Base-by-base conservation (phyloP, 495 filamentous ascomycete genomes). In the Trichoderma parareesei region DNA sequence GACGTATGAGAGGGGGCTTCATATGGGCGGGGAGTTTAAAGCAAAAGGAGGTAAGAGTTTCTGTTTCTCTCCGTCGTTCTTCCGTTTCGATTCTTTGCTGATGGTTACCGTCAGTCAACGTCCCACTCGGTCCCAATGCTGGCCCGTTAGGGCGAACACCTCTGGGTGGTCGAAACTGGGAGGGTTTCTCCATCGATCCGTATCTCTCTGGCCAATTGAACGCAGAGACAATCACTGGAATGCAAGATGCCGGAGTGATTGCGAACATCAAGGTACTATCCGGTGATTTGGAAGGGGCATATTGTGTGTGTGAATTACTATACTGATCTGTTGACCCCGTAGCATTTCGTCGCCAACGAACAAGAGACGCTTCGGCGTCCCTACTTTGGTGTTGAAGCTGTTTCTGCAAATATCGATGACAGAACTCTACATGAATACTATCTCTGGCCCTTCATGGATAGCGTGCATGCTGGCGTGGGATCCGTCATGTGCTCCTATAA, bases 401-500 rank as follows among this genome's bases (percentile, higher is more conserved):
- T 87, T 13, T 87, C 84, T 9, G 80, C 84, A 5, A 87, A 87
- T 53, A 82, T 89, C 33, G 86, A 88, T 62, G 87, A 91, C 68
- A 77, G 82, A 59, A 88, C 88, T 0, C 75, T 90, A 68, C 88
- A 90, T 69, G 88, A 90, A 71, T 66, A 89, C 3, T 91, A 90
- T 70, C 77, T 89, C 1, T 92, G 86, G 85, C 85, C 86, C 0
- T 91, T 90, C 72, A 81, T 83, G 40, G 83, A 90, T 67, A 84
- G 86, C 0, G 81, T 88, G 1, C 80, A 79, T 42, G 86, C 88
- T 1, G 81, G 84, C 6, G 82, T 80, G 4, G 85, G 80, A 1
- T 83, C 78, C 57, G 76, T 89, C 53, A 90, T 90, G 86, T 90
- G 87, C 73, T 87, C 85, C 4, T 91, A 91, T 67, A 82, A 89